Evolutionary conservation across 371 early-diverging fungal genomes (phyloP).

Genomic region (Zopfochytrium polystomum): DNA sequence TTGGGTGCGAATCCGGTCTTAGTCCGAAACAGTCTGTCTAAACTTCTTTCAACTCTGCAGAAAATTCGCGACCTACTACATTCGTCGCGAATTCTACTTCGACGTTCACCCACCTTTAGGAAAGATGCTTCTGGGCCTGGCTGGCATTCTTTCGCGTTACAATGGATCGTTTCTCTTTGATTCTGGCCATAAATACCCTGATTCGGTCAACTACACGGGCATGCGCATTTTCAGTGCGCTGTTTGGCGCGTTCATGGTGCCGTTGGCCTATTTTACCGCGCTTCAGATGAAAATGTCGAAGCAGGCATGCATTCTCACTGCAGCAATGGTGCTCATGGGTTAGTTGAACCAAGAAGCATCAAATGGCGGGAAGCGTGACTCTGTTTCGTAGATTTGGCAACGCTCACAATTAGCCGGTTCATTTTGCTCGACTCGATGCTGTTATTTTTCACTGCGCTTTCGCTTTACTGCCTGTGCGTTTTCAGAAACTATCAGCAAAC

Average conservation of each 20-base stretch:
- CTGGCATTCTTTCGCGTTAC: slow-evolving; percentile 87
- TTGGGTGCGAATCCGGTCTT: slow-evolving; percentile 37
- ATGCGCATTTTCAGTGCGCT: slow-evolving; percentile 92
- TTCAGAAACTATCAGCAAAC: slow-evolving; percentile 66
- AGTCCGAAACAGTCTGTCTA: too few species aligned
- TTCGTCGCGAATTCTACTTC: slow-evolving; percentile 93
- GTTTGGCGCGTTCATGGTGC: slow-evolving; percentile 92
- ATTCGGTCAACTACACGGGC: slow-evolving; percentile 75
- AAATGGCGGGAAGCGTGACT: too few species aligned
- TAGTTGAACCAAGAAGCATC: too few species aligned
- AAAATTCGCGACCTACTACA: slow-evolving; percentile 92
- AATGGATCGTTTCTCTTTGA: slow-evolving; percentile 89
- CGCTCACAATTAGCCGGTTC: slow-evolving; percentile 87
- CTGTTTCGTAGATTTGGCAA: slow-evolving; percentile 70
- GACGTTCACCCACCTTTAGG: slow-evolving; percentile 99
- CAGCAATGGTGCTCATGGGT: slow-evolving; percentile 79
- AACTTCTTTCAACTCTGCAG: slow-evolving; percentile 25
- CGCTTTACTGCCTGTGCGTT: slow-evolving; percentile 70
- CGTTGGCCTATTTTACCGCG: slow-evolving; percentile 90
- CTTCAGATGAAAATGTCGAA: slow-evolving; percentile 69
- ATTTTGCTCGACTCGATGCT: slow-evolving; percentile 98
- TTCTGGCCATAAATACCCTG: slow-evolving; percentile 84
- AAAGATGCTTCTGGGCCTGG: slow-evolving; percentile 94
- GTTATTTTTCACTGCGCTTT: slow-evolving; percentile 85
- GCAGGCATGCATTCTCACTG: slow-evolving; percentile 66